Conservation (phyloP, 805 yeast genomes). For the Suhomyces kilbournensis region DNA sequence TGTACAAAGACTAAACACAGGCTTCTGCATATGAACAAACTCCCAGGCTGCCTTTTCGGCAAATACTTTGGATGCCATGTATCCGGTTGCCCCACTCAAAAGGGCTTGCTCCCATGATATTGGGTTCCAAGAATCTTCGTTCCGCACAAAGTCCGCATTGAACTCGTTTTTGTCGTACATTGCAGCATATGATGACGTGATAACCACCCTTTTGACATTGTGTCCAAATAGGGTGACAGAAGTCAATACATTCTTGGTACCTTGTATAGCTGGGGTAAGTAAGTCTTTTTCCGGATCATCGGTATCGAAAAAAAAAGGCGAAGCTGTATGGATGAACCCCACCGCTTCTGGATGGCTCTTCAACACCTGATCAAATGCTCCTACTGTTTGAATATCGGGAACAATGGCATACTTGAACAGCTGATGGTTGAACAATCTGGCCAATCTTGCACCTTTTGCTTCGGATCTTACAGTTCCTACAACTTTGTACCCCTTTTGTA, state of each 20-base stretch:
- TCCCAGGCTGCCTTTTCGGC: constrained; percentile 35
- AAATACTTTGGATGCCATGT: constrained; percentile 30
- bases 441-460: constrained; percentile 20
- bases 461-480: constrained; percentile 48
- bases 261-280: constrained; percentile 55
- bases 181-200: constrained; percentile 56
- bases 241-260: constrained; percentile 48
- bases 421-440: constrained; percentile 9
- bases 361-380: constrained; percentile 50
- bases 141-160: constrained; percentile 4
- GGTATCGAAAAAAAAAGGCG: constrained; percentile 46
- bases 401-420: constrained; percentile 29
- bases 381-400: constrained; percentile 24
- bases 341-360: constrained; percentile 39
- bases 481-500: constrained; percentile 42
- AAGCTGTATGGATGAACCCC: constrained; percentile 48
- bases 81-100: constrained; percentile 18
- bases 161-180: constrained; percentile 23
- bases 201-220: constrained; percentile 46
- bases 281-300: constrained; percentile 47
- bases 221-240: constrained; percentile 44
- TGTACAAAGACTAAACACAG: constrained; percentile 10
- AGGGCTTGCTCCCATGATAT: constrained; percentile 17
- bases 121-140: constrained; percentile 10
- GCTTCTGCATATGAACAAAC: constrained; percentile 14